Evolutionary conservation across 139 green algal species (phyloP), one percentile per base, ranked within the genome.

Genomic region (Microglena sp.): DNA sequence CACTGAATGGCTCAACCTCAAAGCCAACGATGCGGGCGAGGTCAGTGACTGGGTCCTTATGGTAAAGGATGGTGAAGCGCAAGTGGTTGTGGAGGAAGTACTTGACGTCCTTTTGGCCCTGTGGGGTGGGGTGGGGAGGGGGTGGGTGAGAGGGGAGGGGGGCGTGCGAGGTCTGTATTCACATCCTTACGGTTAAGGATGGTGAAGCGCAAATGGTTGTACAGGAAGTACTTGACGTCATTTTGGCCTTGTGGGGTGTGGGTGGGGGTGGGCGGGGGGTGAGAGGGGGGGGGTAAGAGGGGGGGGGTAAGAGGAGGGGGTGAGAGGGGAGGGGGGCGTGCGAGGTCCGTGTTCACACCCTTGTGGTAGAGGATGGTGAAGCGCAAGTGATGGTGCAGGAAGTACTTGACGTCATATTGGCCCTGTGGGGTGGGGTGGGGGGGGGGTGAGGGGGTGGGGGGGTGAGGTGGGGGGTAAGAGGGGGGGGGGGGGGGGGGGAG

Each of bases 191-290:
- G 92, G 75, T 94, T 96, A 44, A 97, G 77, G 63, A 99, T 92
- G 27, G 82, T 96, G 86, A 97, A 99, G 29, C 85, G 77, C 60
- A 99, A 70, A 77, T 99, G 94, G 71, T 99, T 99, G 83, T 98
- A 73, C 33, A 99, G 53, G 76, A 87, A 95, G 44, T 82, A 77
- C 62, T 89, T 88, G 40, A 87, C 75, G 62, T 87, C 70, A 6
- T 82, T 75, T 64, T 93, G 69, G 34, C 68, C 69, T 63, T 82
- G 71, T 43, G 64, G 31, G 46, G 45, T 8, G n/a, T n/a, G n/a
- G n/a, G n/a, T n/a, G n/a, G n/a, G n/a, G n/a, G n/a, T n/a, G n/a
- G n/a, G n/a, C n/a, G n/a, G n/a, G n/a, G n/a, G n/a, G n/a, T n/a
- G n/a, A n/a, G n/a, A n/a, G n/a, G n/a, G n/a, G n/a, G n/a, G n/a